Base-by-base conservation (phyloP, 2,329 filamentous ascomycete genomes). In the Ophiognomonia clavigignenti-juglandacearum region DNA sequence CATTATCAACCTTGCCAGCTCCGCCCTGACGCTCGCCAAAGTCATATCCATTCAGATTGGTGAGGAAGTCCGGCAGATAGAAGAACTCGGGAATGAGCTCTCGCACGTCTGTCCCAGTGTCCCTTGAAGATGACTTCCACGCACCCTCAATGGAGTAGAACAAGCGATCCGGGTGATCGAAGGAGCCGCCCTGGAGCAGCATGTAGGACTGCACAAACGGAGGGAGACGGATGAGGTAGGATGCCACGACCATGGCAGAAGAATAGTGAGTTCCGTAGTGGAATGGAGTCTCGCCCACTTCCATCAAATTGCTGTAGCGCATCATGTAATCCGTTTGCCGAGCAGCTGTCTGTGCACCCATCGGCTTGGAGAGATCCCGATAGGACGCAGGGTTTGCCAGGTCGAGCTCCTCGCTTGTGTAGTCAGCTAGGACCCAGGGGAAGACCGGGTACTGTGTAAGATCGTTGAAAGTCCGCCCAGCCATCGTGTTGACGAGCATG, bases 191-290 rank as follows among this genome's bases (percentile, higher is more conserved):
- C 64, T 98, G 93, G 2, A 98, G 78, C 8, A 97, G 73, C 18
- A 97, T 80, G 61, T 95, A 97, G 0, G 93, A 96, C 57, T 97
- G 89, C 20, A 96, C 92, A 62, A 97, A 98, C 0, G 93, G 93
- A 42, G 96, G 92, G 14, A 98, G 75, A 16, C 93, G 85, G 58
- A 98, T 96, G 34, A 98, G 77, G 59, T 96, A 98, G 0, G 91
- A 96, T 11, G 90, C 90, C 6, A 98, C 93, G 50, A 96, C 96
- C 93, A 97, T 98, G 7, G 93, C 93, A 2, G 93, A 97, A 1
- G 93, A 97, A 64, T 98, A 98, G 63, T 98, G 95, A 0, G 95
- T 98, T 16, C 93, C 93, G 57, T 97, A 98, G 62, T 98, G 93
- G 63, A 96, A 98, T 0, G 93, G 87, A 1, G 87, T 85, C 38